These are phyloP conservation scores for Moringa oleifera DNA, from an alignment of 345 rosid species.

Conservation along the genomic window DNA sequence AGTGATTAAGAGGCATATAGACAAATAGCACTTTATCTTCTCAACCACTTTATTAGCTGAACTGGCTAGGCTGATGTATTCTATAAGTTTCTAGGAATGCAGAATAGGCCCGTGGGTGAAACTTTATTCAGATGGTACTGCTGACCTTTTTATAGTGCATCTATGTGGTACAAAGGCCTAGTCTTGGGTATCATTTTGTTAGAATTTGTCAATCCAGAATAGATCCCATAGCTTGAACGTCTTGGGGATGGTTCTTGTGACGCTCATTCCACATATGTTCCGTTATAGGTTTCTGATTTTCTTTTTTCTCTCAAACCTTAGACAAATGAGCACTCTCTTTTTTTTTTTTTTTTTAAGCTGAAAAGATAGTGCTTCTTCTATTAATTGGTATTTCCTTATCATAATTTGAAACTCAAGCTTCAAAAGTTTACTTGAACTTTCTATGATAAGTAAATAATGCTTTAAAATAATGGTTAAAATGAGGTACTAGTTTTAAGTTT, in stretches of 20 bases:
- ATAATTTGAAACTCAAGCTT: no score
- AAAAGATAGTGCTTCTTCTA: neutral
- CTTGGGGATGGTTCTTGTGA: no score
- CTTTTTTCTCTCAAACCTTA: neutral
- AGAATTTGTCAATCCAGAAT: neutral
- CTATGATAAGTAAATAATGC: no score
- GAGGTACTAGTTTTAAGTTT: no score
- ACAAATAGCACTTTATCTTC: neutral
- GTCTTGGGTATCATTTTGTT: neutral
- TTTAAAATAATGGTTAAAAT: no score
- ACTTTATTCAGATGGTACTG: neutral
- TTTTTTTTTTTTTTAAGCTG: neutral
- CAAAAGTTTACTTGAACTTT: no score
- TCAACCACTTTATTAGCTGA: neutral
- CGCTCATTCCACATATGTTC: neutral
- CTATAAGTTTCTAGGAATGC: neutral
- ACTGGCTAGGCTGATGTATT: neutral
- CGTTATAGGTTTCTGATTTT: no score
- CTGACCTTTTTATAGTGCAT: neutral
- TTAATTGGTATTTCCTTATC: no score
- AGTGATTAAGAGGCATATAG: neutral
- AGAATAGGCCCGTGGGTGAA: neutral
- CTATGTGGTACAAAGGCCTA: neutral
- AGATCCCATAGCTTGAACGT: neutral
- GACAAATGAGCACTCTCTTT: no score